These are phyloP conservation scores for Aspergillus costaricaensis DNA, from an alignment of 2,329 filamentous ascomycete genomes.

Conservation along the genomic window DNA sequence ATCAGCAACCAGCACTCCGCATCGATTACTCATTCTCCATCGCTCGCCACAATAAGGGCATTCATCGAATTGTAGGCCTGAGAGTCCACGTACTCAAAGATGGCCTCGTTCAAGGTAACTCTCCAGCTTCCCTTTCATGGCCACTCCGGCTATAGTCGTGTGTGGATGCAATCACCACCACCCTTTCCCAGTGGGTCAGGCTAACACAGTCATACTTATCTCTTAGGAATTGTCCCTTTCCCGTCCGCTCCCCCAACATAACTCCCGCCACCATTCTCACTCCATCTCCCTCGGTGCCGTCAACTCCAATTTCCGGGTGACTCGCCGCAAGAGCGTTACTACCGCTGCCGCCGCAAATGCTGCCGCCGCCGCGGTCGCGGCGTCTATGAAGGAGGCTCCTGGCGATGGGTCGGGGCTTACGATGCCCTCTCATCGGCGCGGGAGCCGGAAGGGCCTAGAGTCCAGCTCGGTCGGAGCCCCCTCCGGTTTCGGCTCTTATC, in stretches of 20 bases:
- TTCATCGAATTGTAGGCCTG: conserved; percentile 33
- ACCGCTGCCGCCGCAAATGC: conserved; percentile 72
- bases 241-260: conserved; percentile 67
- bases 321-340: conserved; percentile 88
- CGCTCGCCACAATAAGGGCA: conserved; percentile 21
- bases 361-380: conserved; percentile 63
- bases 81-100: conserved; percentile 32
- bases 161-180: background rate
- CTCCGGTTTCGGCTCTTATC: conserved; percentile 46
- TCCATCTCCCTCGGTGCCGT: conserved; percentile 75
- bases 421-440: conserved; percentile 59
- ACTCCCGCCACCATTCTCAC: conserved; percentile 77
- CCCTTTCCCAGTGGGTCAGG: background rate
- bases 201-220: conserved; percentile 25
- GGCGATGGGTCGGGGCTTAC: conserved; percentile 62
- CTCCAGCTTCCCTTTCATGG: conserved; percentile 6
- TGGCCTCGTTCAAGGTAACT: conserved; percentile 46
- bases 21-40: conserved; percentile 11
- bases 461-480: conserved; percentile 59
- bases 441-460: conserved; percentile 57
- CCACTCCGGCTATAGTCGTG: background rate
- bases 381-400: conserved; percentile 65
- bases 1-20: background rate
- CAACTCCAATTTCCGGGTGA: conserved; percentile 81
- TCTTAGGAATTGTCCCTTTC: conserved; percentile 54